Evolutionary conservation across 805 yeast species (phyloP).

Genomic region (Pichia nanzhaoensis): DNA sequence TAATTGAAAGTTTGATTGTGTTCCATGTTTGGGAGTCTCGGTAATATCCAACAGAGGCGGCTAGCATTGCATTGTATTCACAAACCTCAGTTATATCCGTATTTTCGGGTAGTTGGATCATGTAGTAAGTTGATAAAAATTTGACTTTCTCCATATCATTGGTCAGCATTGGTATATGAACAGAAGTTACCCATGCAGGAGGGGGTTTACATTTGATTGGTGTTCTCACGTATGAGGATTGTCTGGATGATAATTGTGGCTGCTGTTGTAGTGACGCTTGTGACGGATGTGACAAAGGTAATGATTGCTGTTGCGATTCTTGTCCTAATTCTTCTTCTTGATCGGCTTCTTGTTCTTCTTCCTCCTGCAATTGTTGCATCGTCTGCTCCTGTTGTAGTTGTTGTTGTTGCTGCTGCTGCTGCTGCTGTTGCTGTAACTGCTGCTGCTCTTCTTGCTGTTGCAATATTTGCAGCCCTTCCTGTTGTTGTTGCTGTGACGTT

Average conservation of each 20-base stretch:
- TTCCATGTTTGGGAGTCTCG: slow-evolving; percentile 63
- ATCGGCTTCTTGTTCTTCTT: too few species aligned
- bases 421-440: too few species aligned
- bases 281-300: too few species aligned
- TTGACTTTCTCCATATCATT: slow-evolving; percentile 41
- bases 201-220: slow-evolving; percentile 1
- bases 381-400: too few species aligned
- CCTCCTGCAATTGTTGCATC: too few species aligned
- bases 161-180: slow-evolving; percentile 36
- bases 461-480: too few species aligned
- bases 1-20: slow-evolving; percentile 44
- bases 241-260: slow-evolving; percentile 15
- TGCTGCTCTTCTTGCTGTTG: too few species aligned
- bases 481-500: too few species aligned
- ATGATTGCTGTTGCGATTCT: too few species aligned
- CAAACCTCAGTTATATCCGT: slow-evolving; percentile 49
- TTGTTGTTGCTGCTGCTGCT: too few species aligned
- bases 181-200: slow-evolving; percentile 35
- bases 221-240: slow-evolving; percentile 14
- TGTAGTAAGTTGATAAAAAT: slow-evolving; percentile 43
- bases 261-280: too few species aligned
- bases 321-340: too few species aligned
- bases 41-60: slow-evolving; percentile 41
- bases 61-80: slow-evolving; percentile 49
- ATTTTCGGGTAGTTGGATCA: slow-evolving; percentile 41